Base-by-base conservation (phyloP, 768 basidiomycete genomes). In the Serendipita indica region DNA sequence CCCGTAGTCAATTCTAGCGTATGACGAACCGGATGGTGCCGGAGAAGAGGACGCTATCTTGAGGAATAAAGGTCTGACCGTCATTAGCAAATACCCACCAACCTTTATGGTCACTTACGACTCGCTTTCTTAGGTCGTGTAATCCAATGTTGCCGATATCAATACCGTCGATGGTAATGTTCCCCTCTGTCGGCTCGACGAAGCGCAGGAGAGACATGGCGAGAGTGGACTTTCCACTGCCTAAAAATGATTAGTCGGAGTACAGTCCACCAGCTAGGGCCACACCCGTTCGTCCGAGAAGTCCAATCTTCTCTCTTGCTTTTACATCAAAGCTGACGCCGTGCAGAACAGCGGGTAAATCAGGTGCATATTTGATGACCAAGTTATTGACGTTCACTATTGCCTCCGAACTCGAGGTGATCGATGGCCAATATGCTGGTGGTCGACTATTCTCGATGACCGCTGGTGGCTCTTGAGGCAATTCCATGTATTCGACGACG, bases 351-450 rank as follows among this genome's bases (percentile, higher is more conserved):
- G 84, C 73, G 0, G 90, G 89, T 7, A 93, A 74, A 57, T 91
- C 88, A 0, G 87, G 84, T 0, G 87, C 80, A 68, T 93, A 93
- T 69, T 70, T 73, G 68, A 93, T 72, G 16, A 79, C 80, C 27
- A 94, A 72, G 62, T 91, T 78, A 63, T 91, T 82, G 0, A 88
- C 86, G 1, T 70, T 69, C 30, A 96, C 65, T 28, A 93, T 72
- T 2, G 74, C 66, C 28, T 81, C 73, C 5, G 77, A 72, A 52
- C 69, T 68, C 32, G 64, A 59, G 16, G 82, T 74, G 60, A 76
- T 81, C 0, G 89, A 89, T 0, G 92, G 92, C 92, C 92, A 96
- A 65, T 92, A 92, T 0, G 91, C 92, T 0, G 92, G 92, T 1
- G 83, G 84, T 4, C 87, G 79, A 59, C 77, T 78, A 0, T 77